phyloP scores from a whole-genome alignment of 2,329 filamentous ascomycete species.

The Penicillium occitanis region DNA sequence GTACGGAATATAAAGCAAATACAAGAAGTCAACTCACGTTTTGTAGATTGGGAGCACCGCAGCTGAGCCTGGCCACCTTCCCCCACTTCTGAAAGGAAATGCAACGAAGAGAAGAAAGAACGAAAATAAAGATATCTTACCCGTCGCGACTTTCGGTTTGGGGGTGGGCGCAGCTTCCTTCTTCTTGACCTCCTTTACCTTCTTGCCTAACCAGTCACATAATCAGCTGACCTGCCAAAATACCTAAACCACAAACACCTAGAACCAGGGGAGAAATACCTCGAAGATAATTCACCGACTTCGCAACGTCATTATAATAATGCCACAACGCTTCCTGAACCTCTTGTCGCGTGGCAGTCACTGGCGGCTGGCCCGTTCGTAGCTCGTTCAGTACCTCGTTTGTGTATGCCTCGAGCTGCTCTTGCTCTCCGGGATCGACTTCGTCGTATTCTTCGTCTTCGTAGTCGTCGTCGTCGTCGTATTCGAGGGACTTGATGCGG shows the following conservation, averaged over 20 bases:
- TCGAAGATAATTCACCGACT: conserved; percentile 76
- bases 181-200: conserved; percentile 39
- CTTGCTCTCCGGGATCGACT: conserved; percentile 47
- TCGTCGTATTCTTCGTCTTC: conserved; percentile 40
- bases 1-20: conserved; percentile 21
- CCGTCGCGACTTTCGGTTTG: conserved; percentile 31
- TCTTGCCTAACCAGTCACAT: conserved; percentile 31
- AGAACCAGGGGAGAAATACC: conserved; percentile 41
- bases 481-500: conserved; percentile 46
- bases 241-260: not conserved
- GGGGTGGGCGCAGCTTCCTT: conserved; percentile 28
- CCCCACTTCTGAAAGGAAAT: not conserved
- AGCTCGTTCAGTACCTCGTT: conserved; percentile 65
- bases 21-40: conserved; percentile 23
- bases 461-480: conserved; percentile 44
- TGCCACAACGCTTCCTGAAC: conserved; percentile 92
- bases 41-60: not conserved
- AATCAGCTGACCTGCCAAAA: conserved; percentile 32
- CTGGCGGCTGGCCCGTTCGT: conserved; percentile 58
- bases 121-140: conserved; percentile 26
- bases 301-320: conserved; percentile 91
- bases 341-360: conserved; percentile 65
- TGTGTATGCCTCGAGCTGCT: conserved; percentile 65
- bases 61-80: conserved; percentile 34
- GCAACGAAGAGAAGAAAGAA: not conserved